Percentiles rank a stretch among this genome's conserved stretches.
Evolutionary conservation across 805 yeast genomes (phyloP).

Genomic region (Priceomyces fermenticarens): DNA sequence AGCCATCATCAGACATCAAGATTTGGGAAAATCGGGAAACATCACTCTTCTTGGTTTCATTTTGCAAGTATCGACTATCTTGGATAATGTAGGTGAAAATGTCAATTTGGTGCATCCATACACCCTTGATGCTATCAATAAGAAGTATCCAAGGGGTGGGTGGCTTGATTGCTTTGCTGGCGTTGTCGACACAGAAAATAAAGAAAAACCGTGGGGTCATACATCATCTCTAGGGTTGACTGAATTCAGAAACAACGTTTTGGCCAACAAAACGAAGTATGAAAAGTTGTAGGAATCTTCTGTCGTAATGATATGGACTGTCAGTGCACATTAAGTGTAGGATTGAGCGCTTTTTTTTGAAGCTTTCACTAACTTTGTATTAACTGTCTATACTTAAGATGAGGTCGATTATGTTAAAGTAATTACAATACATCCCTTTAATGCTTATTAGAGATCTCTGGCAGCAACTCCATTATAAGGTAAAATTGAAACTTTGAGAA

Average conservation of each 20-base stretch:
- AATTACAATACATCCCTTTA: no score
- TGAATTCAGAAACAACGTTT: conserved; percentile 23
- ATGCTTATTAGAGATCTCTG: no score
- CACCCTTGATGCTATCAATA: conserved; percentile 24
- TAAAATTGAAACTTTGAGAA: no score
- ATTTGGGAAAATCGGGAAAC: conserved; percentile 28
- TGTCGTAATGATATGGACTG: no score
- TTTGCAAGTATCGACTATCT: conserved; percentile 29
- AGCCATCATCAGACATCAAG: conserved; percentile 34
- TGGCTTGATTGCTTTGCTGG: conserved; percentile 30
- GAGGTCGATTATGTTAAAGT: no score
- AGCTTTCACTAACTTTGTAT: no score
- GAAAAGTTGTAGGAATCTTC: conserved; percentile 15
- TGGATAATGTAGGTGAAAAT: conserved; percentile 31
- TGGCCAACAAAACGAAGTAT: conserved; percentile 21
- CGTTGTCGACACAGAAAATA: conserved; percentile 29
- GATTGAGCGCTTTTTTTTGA: no score
- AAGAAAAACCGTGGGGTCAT: conserved; percentile 33
- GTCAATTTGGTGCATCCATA: conserved; percentile 23
- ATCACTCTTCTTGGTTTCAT: conserved; percentile 32
- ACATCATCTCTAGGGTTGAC: conserved; percentile 30
- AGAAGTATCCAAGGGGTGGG: conserved; percentile 21
- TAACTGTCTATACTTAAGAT: no score
- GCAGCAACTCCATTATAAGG: no score
- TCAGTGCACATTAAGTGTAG: no score